Percentiles rank a stretch among this genome's conserved stretches.
These are phyloP conservation scores for Gyrodon lividus DNA, from an alignment of 768 basidiomycete genomes.

Conservation along the genomic window DNA sequence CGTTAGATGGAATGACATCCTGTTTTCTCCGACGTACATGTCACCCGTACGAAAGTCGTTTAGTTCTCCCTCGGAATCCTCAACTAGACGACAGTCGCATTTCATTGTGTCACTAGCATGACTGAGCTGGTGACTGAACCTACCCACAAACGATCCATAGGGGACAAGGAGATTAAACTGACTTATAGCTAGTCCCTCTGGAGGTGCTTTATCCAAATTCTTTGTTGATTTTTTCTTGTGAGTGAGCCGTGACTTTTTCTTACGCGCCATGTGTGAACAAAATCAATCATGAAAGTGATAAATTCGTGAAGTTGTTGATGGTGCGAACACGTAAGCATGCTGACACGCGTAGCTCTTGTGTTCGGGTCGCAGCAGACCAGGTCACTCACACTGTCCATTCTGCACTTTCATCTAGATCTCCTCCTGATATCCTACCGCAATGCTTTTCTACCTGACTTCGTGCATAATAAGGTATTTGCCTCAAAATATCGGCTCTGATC, in stretches of 20 bases:
- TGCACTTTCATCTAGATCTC: conserved; percentile 3
- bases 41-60: conserved; percentile 34
- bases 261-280: conserved; percentile 27
- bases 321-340: conserved; percentile 26
- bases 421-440: conserved; percentile 13
- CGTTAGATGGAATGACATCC: neutral
- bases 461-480: conserved; percentile 38
- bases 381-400: neutral
- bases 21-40: conserved; percentile 29
- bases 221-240: conserved; percentile 13
- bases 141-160: conserved; percentile 20
- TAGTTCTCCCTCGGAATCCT: conserved; percentile 7
- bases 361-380: conserved; percentile 1
- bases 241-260: conserved; percentile 12
- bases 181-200: conserved; percentile 5
- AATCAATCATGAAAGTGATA: too few species aligned
- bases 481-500: conserved; percentile 33
- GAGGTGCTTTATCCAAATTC: neutral
- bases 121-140: conserved; percentile 7
- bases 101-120: neutral
- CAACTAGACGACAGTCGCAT: conserved; percentile 6
- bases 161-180: conserved; percentile 13
- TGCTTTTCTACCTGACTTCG: conserved; percentile 45
- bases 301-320: too few species aligned
- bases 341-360: conserved; percentile 15